A percentile compares a stretch with the other conserved stretches of the same genome.
Conservation (phyloP, 2,329 filamentous ascomycete genomes). For the Helminthosporium solani region DNA sequence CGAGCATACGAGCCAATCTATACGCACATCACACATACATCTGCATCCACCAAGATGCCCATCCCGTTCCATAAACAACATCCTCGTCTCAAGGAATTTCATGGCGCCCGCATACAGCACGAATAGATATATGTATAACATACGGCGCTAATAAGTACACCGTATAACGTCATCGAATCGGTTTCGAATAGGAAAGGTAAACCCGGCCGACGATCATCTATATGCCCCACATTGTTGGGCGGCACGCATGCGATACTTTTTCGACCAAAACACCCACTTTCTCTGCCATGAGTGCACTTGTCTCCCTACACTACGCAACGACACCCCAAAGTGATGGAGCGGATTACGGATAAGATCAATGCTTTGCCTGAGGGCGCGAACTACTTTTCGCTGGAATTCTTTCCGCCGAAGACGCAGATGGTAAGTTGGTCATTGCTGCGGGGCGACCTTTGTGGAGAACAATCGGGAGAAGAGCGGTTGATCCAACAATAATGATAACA, state of each 20-base stretch:
- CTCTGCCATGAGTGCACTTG: neutral
- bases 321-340: constrained; percentile 44
- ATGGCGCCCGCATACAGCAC: no score
- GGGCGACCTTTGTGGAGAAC: no score
- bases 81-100: no score
- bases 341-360: constrained; percentile 93
- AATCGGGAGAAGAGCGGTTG: constrained; percentile 3
- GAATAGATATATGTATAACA: no score
- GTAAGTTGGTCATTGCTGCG: constrained; percentile 39
- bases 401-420: constrained; percentile 95
- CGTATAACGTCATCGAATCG: no score
- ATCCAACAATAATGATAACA: no score
- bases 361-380: constrained; percentile 76
- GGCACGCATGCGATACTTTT: constrained; percentile 20
- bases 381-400: constrained; percentile 98
- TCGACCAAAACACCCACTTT: neutral
- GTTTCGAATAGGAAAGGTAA: no score
- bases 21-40: no score
- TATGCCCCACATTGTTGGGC: constrained; percentile 25
- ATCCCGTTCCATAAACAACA: no score
- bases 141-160: no score
- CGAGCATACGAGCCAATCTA: no score
- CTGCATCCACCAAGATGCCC: no score
- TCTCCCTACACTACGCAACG: neutral
- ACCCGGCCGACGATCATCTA: neutral